Conservation (phyloP, 1,284 basidiomycete genomes). For the Malassezia furfur region DNA sequence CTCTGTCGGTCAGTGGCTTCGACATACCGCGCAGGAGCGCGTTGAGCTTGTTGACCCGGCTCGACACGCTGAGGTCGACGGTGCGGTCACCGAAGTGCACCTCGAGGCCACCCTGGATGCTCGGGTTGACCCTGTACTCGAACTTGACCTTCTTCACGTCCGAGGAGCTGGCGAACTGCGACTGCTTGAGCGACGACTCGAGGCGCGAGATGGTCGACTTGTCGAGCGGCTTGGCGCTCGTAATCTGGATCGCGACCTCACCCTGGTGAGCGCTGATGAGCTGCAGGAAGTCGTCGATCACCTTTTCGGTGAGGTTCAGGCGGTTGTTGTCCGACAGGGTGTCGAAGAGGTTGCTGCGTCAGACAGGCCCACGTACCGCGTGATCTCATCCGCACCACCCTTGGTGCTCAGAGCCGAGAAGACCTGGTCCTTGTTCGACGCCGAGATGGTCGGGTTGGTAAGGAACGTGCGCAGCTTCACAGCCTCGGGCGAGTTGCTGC, state of each 20-base stretch:
- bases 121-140: conserved; percentile 43
- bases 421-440: conserved; percentile 63
- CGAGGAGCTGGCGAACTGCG: conserved; percentile 33
- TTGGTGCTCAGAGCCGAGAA: conserved; percentile 59
- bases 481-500: conserved; percentile 26
- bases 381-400: conserved; percentile 37
- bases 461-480: conserved; percentile 65
- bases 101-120: conserved; percentile 59
- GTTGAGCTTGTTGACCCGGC: conserved; percentile 90
- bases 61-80: conserved; percentile 84
- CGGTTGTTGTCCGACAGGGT: conserved; percentile 91
- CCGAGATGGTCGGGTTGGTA: conserved; percentile 76
- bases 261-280: conserved; percentile 83
- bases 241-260: conserved; percentile 85
- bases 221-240: conserved; percentile 53
- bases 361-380: conserved; percentile 29
- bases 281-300: conserved; percentile 83
- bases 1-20: conserved; percentile 5
- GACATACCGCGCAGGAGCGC: conserved; percentile 55
- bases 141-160: conserved; percentile 45
- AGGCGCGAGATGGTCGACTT: conserved; percentile 38
- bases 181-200: conserved; percentile 41
- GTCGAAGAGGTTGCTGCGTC: conserved; percentile 63
- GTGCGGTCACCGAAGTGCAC: conserved; percentile 98
- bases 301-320: conserved; percentile 69